Conservation (phyloP, 83 land plant genomes). For the Picea abies region DNA sequence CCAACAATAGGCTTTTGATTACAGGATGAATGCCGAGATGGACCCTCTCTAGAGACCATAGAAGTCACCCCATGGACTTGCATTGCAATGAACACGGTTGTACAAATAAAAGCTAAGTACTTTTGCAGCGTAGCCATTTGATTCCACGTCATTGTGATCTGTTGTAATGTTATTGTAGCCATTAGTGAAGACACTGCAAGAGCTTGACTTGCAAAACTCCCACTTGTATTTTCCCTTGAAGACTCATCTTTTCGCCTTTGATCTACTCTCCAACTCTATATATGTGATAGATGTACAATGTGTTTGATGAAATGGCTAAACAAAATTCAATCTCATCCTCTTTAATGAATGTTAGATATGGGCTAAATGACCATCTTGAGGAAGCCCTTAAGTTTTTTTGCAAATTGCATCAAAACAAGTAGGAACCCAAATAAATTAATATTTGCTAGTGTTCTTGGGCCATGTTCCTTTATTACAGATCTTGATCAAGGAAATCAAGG, state of each 20-base stretch:
- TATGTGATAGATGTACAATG: too few relatives aligned
- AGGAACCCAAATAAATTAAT: too few relatives aligned
- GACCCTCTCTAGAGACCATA: slow-evolving; percentile 22
- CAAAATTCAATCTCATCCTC: too few relatives aligned
- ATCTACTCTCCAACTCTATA: too few relatives aligned
- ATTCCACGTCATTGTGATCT: neutral
- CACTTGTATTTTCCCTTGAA: neutral
- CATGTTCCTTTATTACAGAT: too few relatives aligned
- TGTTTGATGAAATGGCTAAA: too few relatives aligned
- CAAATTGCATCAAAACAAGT: too few relatives aligned
- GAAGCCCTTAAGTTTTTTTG: too few relatives aligned
- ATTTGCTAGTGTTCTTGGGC: too few relatives aligned
- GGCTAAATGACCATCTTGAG: too few relatives aligned
- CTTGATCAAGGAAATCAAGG: too few relatives aligned
- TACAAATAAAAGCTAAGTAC: slow-evolving; percentile 12
- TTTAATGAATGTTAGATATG: too few relatives aligned
- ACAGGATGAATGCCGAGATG: slow-evolving; percentile 8
- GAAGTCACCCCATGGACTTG: slow-evolving; percentile 26
- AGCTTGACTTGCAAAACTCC: neutral
- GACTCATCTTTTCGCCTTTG: neutral
- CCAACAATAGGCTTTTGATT: slow-evolving; percentile 5
- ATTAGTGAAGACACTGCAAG: neutral
- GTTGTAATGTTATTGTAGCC: neutral
- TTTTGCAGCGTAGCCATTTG: slow-evolving; percentile 18
- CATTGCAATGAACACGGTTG: slow-evolving; percentile 13